phyloP scores from a whole-genome alignment of 1,139 yeast species.

The Hyphopichia khmerensis region DNA sequence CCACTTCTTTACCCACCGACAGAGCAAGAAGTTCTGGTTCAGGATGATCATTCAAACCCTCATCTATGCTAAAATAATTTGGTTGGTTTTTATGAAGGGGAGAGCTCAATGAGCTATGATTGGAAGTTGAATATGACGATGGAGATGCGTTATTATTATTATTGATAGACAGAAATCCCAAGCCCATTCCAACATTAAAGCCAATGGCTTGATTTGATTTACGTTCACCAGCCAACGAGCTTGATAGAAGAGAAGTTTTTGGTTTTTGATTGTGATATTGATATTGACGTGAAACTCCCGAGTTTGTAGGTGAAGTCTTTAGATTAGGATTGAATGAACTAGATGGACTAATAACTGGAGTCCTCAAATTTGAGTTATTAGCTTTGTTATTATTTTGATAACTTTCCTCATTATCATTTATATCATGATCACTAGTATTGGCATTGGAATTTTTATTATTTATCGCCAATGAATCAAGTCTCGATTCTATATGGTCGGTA shows the following conservation, averaged over 20 bases:
- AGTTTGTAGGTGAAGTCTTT: not conserved
- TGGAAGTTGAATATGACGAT: not conserved
- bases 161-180: not conserved
- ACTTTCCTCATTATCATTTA: not conserved
- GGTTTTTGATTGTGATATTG: not conserved
- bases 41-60: slow-evolving; percentile 34
- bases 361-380: not conserved
- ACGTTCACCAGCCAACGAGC: slow-evolving; percentile 15
- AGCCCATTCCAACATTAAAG: not conserved
- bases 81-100: not conserved
- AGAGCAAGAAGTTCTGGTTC: slow-evolving; percentile 56
- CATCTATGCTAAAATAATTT: slow-evolving; percentile 4
- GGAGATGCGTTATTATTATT: not conserved
- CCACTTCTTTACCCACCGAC: slow-evolving; percentile 51
- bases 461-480: slow-evolving; percentile 15
- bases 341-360: not conserved
- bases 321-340: not conserved
- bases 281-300: not conserved
- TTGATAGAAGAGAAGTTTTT: slow-evolving; percentile 14
- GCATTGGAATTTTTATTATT: slow-evolving; percentile 1
- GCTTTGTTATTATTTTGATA: not conserved
- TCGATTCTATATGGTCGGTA: slow-evolving; percentile 18
- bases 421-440: too few species aligned
- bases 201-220: not conserved
- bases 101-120: not conserved